Base-by-base conservation (phyloP, 768 basidiomycete genomes). In the Leccinum disarticulatum region DNA sequence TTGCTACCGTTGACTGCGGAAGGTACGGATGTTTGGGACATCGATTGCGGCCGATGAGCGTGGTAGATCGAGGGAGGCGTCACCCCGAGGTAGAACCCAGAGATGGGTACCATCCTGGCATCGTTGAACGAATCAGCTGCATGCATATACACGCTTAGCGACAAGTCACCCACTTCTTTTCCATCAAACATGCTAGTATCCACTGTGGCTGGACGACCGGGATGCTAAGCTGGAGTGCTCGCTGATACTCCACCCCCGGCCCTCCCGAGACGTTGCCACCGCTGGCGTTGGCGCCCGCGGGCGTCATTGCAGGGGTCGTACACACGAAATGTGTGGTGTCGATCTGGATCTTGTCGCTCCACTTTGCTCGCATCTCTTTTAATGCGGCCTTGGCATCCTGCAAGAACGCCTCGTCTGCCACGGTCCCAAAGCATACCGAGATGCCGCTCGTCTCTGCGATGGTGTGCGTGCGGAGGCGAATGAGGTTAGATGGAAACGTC, bases 151-250 rank as follows among this genome's bases (percentile, higher is more conserved):
- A 14, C 11, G 38, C 4, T n/a, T 33, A 43, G 19, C 55, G 61
- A 53, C 41, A 9, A 10, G 17, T 6, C 25, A 73, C 86, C 62
- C 62, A 94, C 93, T 88, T 91, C 70, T 88, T 87, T 70, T 96
- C 92, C 1, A 83, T 73, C 54, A 88, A 84, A 70, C 97, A 98
- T 0, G 95, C 93, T 33, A 98, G 72, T 64, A 98, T 82, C 96
- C 97, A 98, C 51, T 91, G 87, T 2, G 96, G 96, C 62, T 94
- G 90, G 2, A 98, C 94, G 54, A 98, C 87, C 0, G 97, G 97
- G 59, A 98, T 93, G 58, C 91, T 95, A 49, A 95, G 80, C 74
- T 95, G 93, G 57, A 95, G 75, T 3, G 97, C 97, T 17, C 94
- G 85, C 70, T 98, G 94, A 71, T 98, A 98, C 66, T 95, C 92